Evolutionary conservation across 441 rosid genomes (phyloP), one percentile per base, ranked within the genome.

Genomic region (Macaranga tanarius): DNA sequence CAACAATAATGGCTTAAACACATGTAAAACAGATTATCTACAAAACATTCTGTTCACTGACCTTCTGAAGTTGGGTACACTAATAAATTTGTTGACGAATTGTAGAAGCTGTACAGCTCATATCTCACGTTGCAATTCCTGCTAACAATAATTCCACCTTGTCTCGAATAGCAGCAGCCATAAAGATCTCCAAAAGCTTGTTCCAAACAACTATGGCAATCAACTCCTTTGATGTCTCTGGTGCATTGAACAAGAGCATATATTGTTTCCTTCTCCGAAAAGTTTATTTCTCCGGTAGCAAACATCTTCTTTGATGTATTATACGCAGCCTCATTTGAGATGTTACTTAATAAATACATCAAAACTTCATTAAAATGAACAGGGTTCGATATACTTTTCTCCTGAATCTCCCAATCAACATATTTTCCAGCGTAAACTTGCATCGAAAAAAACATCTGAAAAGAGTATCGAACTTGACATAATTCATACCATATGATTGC

Each of bases 231-330:
- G 10, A 79, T 79, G 67, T 73, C 81, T 56, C 78, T 62, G 4
- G 78, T 77, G 57, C 83, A 82, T 70, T 82, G 81, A 12, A 75
- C 78, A 22, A 77, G 79, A 56, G 78, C 76, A 42, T 75, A 73
- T 4, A 82, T 19, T 8, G 52, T 74, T 28, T 54, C 42, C 15
- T 58, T 28, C 16, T 26, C 25, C 0, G 79, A 42, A 17, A 55
- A 54, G 16, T 17, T 73, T 20, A 75, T 22, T 59, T 69, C 56
- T n/a, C 83, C 83, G 2, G 71, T 74, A 0, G 81, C 71, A 60
- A 74, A 74, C 77, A 74, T 65, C 50, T 1, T 11, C 70, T 48
- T 34, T 20, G 67, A 48, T 7, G 38, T 50, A 66, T 58, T 22
- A 10, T 11, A 28, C 2, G 76, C 47, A 8, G 66, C 60, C 25